Conservation (phyloP, 192 early-diverging fungal species). For the Phlyctochytrium arcticum region DNA sequence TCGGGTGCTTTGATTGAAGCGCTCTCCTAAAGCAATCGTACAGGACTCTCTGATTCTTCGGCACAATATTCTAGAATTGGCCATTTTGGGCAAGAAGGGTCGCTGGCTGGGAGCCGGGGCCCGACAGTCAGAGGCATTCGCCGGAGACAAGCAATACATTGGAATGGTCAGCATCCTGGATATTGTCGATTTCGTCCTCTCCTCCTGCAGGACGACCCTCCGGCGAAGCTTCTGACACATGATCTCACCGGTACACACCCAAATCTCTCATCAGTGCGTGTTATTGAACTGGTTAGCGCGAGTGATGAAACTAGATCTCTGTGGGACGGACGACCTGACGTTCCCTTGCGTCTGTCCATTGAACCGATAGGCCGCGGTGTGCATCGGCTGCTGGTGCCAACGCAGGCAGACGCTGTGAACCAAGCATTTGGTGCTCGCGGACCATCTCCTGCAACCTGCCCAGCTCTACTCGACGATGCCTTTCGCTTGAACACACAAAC, state of each 20-base stretch:
- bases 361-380: slow-evolving; percentile 22
- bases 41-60: slow-evolving; percentile 6
- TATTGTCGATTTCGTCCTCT: slow-evolving; percentile 3
- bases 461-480: neutral
- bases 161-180: slow-evolving; percentile 26
- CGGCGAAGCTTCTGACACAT: neutral
- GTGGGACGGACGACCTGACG: slow-evolving; percentile 11
- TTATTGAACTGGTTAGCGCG: slow-evolving; percentile 12
- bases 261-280: neutral
- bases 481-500: slow-evolving; percentile 11
- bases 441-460: neutral
- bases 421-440: neutral
- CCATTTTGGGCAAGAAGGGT: slow-evolving; percentile 18
- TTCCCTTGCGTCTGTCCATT: slow-evolving; percentile 5
- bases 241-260: neutral
- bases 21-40: neutral
- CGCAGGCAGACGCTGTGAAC: slow-evolving; percentile 18
- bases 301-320: slow-evolving; percentile 14
- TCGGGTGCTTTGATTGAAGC: neutral
- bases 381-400: slow-evolving; percentile 24
- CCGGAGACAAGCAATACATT: slow-evolving; percentile 19
- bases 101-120: slow-evolving; percentile 33
- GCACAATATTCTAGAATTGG: slow-evolving; percentile 15
- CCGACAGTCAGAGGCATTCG: neutral
- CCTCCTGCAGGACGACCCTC: neutral